Evolutionary conservation across 108 stramenopile species (phyloP).

Genomic region (Nannochloropsis granulata): DNA sequence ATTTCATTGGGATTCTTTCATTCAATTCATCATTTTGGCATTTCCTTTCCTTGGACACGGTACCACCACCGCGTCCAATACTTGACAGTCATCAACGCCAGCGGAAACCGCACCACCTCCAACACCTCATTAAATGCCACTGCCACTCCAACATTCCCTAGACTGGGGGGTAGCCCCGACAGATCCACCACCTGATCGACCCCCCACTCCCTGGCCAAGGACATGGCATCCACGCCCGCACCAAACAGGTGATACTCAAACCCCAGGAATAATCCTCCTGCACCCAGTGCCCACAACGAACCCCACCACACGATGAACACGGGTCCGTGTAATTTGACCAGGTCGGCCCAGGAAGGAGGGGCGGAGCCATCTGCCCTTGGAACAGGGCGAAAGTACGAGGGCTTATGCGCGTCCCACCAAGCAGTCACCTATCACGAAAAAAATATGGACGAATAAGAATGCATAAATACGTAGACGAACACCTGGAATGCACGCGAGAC

Average conservation of each 20-base stretch:
- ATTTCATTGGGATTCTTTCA: no score
- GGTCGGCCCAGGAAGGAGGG: neutral
- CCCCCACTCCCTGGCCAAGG: neutral
- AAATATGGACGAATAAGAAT: no score
- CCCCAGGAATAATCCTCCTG: neutral
- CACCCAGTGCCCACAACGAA: neutral
- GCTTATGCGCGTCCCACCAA: neutral
- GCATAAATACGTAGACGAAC: no score
- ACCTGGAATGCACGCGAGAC: no score
- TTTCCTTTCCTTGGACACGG: neutral
- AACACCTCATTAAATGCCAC: neutral
- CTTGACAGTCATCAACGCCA: neutral
- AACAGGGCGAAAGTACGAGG: neutral
- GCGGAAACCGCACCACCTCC: neutral
- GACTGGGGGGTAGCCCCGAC: neutral
- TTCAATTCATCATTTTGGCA: neutral
- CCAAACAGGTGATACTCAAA: neutral
- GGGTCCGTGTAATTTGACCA: neutral
- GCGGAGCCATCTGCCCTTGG: neutral
- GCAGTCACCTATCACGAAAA: neutral
- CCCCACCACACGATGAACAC: neutral
- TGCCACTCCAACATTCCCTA: neutral
- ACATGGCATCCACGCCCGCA: neutral
- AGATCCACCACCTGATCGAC: neutral
- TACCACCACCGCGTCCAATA: neutral